Conservation (phyloP, 2,329 filamentous ascomycete species). For the Aphanocladium album region DNA sequence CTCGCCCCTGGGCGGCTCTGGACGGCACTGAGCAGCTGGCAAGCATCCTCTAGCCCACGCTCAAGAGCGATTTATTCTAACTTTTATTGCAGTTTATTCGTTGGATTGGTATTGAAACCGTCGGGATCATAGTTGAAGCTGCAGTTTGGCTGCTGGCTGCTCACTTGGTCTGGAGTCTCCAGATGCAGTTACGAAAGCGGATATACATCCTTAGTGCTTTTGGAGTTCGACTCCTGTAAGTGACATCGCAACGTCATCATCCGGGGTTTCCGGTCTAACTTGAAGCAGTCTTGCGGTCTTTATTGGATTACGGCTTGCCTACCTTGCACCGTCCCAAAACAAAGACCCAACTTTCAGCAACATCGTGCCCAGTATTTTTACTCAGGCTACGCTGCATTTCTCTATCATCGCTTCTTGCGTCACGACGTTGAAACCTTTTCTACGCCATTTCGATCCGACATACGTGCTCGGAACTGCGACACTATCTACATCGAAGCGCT, state of each 20-base stretch:
- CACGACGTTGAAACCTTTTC: slow-evolving; percentile 11
- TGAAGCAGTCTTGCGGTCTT: neutral
- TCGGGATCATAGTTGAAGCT: neutral
- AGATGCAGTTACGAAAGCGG: slow-evolving; percentile 10
- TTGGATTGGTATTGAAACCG: slow-evolving; percentile 1
- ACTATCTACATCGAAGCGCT: slow-evolving; percentile 5
- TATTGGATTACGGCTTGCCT: slow-evolving; percentile 1
- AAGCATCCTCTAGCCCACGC: too few species aligned
- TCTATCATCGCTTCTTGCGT: slow-evolving; percentile 12
- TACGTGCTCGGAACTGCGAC: slow-evolving; percentile 13
- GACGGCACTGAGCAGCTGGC: neutral
- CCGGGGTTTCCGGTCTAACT: too few species aligned
- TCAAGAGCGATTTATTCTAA: too few species aligned
- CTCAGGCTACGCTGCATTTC: slow-evolving; percentile 6
- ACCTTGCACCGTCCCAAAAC: neutral
- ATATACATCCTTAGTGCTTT: slow-evolving; percentile 9
- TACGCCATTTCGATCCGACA: slow-evolving; percentile 15
- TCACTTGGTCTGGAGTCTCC: slow-evolving; percentile 8
- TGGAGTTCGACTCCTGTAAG: slow-evolving; percentile 4
- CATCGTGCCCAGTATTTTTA: slow-evolving; percentile 6
- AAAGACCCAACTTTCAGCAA: neutral
- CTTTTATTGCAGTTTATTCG: slow-evolving; percentile 5
- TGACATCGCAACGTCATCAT: too few species aligned
- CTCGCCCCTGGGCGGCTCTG: slow-evolving; percentile 5
- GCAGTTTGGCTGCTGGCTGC: neutral